Evolutionary conservation across 768 basidiomycete species (phyloP).

Genomic region (Serpula lacrymans): DNA sequence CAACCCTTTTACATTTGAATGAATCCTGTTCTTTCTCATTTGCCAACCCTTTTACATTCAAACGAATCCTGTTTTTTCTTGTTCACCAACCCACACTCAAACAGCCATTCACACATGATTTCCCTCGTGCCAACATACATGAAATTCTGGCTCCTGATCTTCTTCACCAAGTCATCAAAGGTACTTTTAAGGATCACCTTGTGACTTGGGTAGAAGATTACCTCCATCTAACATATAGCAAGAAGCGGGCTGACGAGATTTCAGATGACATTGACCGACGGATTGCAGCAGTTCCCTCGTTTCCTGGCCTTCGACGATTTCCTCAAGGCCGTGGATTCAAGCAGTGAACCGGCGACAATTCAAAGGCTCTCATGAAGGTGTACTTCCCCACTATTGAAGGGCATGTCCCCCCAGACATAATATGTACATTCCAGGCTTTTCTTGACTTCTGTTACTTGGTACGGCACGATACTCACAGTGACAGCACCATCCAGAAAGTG

Average conservation of each 20-base stretch:
- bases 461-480: constrained; percentile 3
- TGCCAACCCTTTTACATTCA: too few species aligned
- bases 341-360: constrained; percentile 37
- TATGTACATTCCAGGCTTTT: constrained; percentile 16
- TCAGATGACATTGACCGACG: constrained; percentile 32
- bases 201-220: constrained; percentile 35
- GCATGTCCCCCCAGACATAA: constrained; percentile 17
- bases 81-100: too few species aligned
- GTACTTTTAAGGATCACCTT: constrained; percentile 40
- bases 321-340: constrained; percentile 24
- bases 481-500: constrained; percentile 8
- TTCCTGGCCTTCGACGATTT: constrained; percentile 18
- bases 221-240: constrained; percentile 14
- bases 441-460: constrained; percentile 24
- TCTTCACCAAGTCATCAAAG: constrained; percentile 43
- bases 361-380: constrained; percentile 37
- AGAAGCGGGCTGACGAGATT: constrained; percentile 20
- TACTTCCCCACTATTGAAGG: constrained; percentile 21
- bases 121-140: too few species aligned
- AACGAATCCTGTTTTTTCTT: too few species aligned
- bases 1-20: too few species aligned
- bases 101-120: constrained; percentile 5
- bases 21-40: too few species aligned
- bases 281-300: constrained; percentile 16
- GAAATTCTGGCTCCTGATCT: too few species aligned